A percentile compares a stretch with the other conserved stretches of the same genome.
These are phyloP conservation scores for Trichomonascus vanleenenianus DNA, from an alignment of 805 yeast species.

Conservation along the genomic window DNA sequence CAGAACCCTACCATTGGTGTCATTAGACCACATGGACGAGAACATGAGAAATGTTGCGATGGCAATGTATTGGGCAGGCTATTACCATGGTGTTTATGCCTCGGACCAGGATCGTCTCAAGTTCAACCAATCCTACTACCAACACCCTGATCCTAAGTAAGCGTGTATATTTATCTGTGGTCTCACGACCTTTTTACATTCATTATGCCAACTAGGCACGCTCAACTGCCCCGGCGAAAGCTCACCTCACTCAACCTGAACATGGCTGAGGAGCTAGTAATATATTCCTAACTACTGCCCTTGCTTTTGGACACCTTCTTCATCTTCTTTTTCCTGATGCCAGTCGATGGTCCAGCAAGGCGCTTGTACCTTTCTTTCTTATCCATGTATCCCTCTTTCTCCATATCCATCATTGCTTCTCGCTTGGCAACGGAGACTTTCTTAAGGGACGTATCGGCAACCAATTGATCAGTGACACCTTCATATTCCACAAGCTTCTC, in stretches of 20 bases:
- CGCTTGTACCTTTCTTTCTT: slow-evolving; percentile 20
- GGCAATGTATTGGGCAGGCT: slow-evolving; percentile 27
- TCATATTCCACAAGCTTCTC: slow-evolving; percentile 72
- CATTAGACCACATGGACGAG: slow-evolving; percentile 15
- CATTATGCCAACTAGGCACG: no score
- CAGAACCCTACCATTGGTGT: not conserved
- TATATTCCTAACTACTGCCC: no score
- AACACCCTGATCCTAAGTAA: no score
- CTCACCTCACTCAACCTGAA: no score
- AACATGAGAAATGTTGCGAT: slow-evolving; percentile 15
- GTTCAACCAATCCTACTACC: no score
- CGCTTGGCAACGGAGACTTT: slow-evolving; percentile 75
- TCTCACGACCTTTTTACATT: no score
- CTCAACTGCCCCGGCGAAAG: no score
- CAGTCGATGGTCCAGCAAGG: no score
- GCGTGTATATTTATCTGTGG: no score
- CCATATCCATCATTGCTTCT: slow-evolving; percentile 91
- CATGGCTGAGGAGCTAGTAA: no score
- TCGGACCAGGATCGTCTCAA: no score
- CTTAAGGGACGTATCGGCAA: slow-evolving; percentile 64
- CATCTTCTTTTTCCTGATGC: not conserved
- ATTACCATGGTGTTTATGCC: slow-evolving; percentile 19
- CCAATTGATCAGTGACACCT: slow-evolving; percentile 63
- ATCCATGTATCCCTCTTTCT: slow-evolving; percentile 81
- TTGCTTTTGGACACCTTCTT: not conserved